phyloP scores from a whole-genome alignment of 2,329 filamentous ascomycete species.

The Colletotrichum abscissum region DNA sequence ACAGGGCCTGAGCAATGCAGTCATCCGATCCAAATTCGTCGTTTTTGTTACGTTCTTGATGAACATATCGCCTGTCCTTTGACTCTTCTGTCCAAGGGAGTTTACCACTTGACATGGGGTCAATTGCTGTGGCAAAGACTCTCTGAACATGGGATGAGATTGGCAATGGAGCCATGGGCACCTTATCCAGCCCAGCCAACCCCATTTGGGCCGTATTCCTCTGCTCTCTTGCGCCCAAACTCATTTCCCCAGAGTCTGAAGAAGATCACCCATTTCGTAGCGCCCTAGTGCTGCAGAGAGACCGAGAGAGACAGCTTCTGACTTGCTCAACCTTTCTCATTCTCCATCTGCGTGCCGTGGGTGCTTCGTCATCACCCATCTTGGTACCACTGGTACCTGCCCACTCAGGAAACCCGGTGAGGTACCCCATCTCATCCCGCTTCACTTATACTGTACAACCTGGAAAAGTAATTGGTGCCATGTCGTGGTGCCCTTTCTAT shows the following conservation, averaged over 20 bases:
- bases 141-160: background rate
- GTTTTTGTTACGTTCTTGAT: background rate
- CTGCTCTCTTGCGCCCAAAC: background rate
- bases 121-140: background rate
- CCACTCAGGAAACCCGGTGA: slow-evolving; percentile 26
- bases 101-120: no score
- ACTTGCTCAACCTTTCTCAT: background rate
- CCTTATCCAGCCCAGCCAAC: slow-evolving; percentile 20
- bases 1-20: background rate
- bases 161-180: slow-evolving; percentile 11
- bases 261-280: slow-evolving; percentile 1
- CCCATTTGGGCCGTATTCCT: slow-evolving; percentile 3
- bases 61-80: background rate
- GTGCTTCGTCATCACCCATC: slow-evolving; percentile 25
- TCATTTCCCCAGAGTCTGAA: slow-evolving; percentile 11
- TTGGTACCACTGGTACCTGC: slow-evolving; percentile 24
- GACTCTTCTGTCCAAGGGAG: background rate
- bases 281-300: background rate
- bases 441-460: background rate
- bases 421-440: background rate
- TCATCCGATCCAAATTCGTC: background rate
- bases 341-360: background rate
- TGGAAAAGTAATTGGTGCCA: no score
- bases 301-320: background rate
- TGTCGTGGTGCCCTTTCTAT: no score